Base-by-base conservation (phyloP, 805 yeast species). In the Priceomyces carsonii region DNA sequence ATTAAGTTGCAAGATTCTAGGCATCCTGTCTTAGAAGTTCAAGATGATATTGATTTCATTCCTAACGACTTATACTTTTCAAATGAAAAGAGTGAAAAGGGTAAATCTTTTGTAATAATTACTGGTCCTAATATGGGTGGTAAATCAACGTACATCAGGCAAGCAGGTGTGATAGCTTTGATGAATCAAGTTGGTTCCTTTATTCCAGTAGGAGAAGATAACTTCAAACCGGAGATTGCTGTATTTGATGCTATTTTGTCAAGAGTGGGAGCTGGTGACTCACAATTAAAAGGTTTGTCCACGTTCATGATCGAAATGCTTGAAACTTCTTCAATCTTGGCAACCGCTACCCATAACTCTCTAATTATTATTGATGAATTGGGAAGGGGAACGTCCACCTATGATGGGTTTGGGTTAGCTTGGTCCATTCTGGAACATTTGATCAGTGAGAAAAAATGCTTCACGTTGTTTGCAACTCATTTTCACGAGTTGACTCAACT, bases 231-330 rank as follows among this genome's bases (percentile, higher is more conserved):
- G 0, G 90, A 87, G 50, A 57, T 93, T 17, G 80, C 88, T 8
- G 69, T 93, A 2, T 88, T 91, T 43, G 99, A 93, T 61, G 88
- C 96, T 2, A 83, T 93, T 4, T 72, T 93, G 40, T 95, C 98
- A 9, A 79, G 99, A 54, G 96, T 93, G n/a, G 99, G 99, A 8
- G 98, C 99, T 2, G 95, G 97, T 8, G 99, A 93, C 58, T 91
- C 97, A 0, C 99, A 93, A 61, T 71, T 93, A 53, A 90, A 91
- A 60, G 99, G 99, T 17, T 87, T 93, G 18, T 90, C 98, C 0
- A 93, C 99, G 0, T 93, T 93, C 51, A 58, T 58, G 64, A 86
- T 95, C 18, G 99, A 93, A 59, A 89, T 93, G 97, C 69, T 88
- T 34, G 99, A 93, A 52, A 87, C 96, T 34, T 82, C 96, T 0